Base-by-base conservation (phyloP, 768 basidiomycete species). In the Rhizopogon roseolus region DNA sequence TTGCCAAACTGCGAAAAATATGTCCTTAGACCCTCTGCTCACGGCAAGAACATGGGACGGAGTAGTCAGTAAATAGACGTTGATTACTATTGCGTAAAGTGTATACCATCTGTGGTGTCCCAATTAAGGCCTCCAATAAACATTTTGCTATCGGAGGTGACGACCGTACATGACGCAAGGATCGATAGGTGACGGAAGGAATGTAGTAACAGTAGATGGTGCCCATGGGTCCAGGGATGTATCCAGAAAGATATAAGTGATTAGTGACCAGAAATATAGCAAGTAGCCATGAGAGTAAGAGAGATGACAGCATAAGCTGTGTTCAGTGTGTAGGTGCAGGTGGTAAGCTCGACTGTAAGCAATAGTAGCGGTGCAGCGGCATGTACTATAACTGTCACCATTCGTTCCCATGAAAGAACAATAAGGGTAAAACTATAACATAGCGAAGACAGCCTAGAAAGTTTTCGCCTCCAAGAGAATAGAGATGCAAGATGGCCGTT, bases 71-170 rank as follows among this genome's bases (percentile, higher is more conserved):
- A 60, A 57, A 50, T 60, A 55, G 28, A 58, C 1, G 53, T 61
- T 60, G 40, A 39, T 61, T 67, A 63, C 56, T 53, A 59, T 59
- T 55, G 59, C 59, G 56, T 57, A 59, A 64, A 63, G 27, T 62
- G 62, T 71, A 76, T 78, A 92, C 90, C 90, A 77, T 92, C 90
- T 73, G 86, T 88, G 66, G 90, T 93, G 66, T 91, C 89, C 90
- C 90, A 93, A 75, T 86, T 92, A 60, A 93, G 78, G 64, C 90
- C 90, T 62, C 90, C 90, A 69, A 93, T 85, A 76, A 93, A 93
- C 80, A 93, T 85, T 79, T 93, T 93, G 71, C 90, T 92, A 81
- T 64, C 64, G 59, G 65, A 58, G 42, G 27, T 56, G 52, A 40
- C 52, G 65, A 60, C 60, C 60, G 55, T 62, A 69, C 61, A 60